A percentile compares a stretch with the other conserved stretches of the same genome.
Evolutionary conservation across 331 rosid species (phyloP).

Genomic region (Acacia concinna): DNA sequence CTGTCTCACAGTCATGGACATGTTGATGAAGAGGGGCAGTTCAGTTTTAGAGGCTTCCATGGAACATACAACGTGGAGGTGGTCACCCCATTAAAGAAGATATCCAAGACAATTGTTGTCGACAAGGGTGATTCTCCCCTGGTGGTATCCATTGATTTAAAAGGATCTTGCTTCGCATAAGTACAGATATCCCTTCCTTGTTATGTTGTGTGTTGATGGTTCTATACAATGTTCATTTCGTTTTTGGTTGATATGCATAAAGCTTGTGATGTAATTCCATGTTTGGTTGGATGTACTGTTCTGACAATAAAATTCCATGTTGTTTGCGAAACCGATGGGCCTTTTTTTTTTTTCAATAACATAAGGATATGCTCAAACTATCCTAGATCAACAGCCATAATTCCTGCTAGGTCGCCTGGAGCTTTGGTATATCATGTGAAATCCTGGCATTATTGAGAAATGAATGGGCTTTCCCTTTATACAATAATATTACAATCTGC

Average conservation of each 20-base stretch:
- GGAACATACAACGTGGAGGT: constrained; percentile 77
- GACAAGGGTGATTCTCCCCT: constrained; percentile 71
- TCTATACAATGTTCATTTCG: not conserved
- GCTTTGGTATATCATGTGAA: no score
- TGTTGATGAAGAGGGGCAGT: constrained; percentile 60
- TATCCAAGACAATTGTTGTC: constrained; percentile 68
- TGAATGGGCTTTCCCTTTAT: no score
- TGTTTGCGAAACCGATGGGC: no score
- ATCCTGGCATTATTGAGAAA: no score
- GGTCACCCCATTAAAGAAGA: constrained; percentile 41
- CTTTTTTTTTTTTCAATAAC: no score
- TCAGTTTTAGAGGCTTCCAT: constrained; percentile 72
- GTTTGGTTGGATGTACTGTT: not conserved
- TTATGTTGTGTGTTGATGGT: constrained; percentile 18
- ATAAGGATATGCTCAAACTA: no score
- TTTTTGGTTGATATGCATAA: not conserved
- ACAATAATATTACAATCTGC: no score
- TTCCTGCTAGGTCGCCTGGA: no score
- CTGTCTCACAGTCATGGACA: constrained; percentile 64
- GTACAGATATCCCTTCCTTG: not conserved
- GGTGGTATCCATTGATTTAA: constrained; percentile 59
- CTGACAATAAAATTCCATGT: constrained; percentile 21
- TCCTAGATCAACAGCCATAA: no score
- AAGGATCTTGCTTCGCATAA: constrained; percentile 15
- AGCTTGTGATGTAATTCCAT: constrained; percentile 15